These are phyloP conservation scores for Pyrenophora graminea DNA, from an alignment of 2,329 filamentous ascomycete species.

Conservation along the genomic window DNA sequence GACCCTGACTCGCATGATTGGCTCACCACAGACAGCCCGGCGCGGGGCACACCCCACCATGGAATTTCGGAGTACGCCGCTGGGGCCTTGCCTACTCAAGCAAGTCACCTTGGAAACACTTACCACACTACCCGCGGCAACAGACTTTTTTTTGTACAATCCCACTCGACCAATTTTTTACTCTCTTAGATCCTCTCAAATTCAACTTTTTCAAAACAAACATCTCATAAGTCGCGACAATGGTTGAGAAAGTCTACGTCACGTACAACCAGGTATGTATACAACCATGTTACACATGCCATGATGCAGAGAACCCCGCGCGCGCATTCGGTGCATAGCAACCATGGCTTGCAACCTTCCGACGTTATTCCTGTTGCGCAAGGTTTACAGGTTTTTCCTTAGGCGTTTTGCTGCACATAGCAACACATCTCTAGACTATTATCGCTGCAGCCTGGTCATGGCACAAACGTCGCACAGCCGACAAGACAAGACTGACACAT, in stretches of 20 bases:
- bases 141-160: conserved; percentile 12
- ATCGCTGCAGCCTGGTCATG: neutral
- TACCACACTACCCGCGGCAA: conserved; percentile 10
- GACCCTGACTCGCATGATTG: conserved; percentile 1
- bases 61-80: conserved; percentile 15
- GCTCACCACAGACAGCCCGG: conserved; percentile 1
- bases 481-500: conserved; percentile 11
- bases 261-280: conserved; percentile 50
- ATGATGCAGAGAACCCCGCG: conserved; percentile 3
- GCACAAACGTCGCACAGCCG: neutral
- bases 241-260: conserved; percentile 51
- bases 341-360: neutral
- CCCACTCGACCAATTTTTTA: neutral
- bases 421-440: neutral
- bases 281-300: conserved; percentile 11
- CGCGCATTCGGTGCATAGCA: conserved; percentile 9
- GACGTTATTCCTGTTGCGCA: too few relatives aligned
- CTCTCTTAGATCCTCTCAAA: neutral
- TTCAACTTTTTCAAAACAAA: neutral
- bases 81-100: conserved; percentile 13
- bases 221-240: conserved; percentile 24
- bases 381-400: too few relatives aligned
- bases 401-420: neutral
- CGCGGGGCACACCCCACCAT: conserved; percentile 12
- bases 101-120: conserved; percentile 9